A percentile compares a stretch with the other conserved stretches of the same genome.
phyloP scores from a whole-genome alignment of 2,329 filamentous ascomycete genomes.

The Fusarium heterosporum region DNA sequence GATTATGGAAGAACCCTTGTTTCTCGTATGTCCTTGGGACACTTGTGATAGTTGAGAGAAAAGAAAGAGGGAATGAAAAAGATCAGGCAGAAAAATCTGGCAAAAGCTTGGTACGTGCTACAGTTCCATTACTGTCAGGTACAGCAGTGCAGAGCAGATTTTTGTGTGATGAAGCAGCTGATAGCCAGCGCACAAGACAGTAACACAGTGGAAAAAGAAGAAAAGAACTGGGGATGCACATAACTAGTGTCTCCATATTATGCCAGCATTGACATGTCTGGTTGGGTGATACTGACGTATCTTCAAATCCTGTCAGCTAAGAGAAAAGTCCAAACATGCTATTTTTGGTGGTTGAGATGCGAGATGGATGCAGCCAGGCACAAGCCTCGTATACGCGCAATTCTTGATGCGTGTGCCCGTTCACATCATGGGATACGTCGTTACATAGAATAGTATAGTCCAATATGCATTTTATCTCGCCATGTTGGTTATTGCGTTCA shows the following conservation, averaged over 20 bases:
- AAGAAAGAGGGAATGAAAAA: not conserved
- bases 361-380: not conserved
- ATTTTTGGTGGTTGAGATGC: conserved; percentile 31
- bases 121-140: conserved; percentile 4
- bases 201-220: conserved; percentile 4
- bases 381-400: conserved; percentile 36
- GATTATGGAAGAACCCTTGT: conserved; percentile 17
- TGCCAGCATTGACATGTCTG: conserved; percentile 1
- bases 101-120: conserved; percentile 4
- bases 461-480: not conserved
- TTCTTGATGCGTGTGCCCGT: conserved; percentile 12
- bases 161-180: not conserved
- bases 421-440: conserved; percentile 1
- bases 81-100: conserved; percentile 13
- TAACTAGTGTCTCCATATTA: conserved; percentile 34
- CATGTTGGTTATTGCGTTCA: not conserved
- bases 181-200: conserved; percentile 7
- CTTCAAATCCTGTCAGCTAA: conserved; percentile 14
- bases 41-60: conserved; percentile 4
- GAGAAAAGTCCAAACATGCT: conserved; percentile 10
- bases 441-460: not conserved
- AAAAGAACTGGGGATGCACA: conserved; percentile 14
- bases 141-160: not conserved
- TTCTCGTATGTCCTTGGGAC: conserved; percentile 2
- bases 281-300: conserved; percentile 32